phyloP scores from a whole-genome alignment of 768 basidiomycete species.

The Psilocybe cyanescens region DNA sequence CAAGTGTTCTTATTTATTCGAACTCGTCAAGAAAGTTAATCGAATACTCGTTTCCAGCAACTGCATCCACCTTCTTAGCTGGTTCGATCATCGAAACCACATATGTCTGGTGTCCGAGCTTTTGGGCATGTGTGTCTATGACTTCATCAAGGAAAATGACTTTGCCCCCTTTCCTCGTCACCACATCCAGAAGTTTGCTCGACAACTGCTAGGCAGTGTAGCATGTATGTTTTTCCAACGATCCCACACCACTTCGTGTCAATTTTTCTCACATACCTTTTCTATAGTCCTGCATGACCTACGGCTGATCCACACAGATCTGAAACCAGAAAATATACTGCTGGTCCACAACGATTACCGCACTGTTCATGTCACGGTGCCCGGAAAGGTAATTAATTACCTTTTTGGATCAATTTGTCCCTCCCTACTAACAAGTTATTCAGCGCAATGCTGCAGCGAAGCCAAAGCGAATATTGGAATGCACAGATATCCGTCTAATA shows the following conservation, averaged over 20 bases:
- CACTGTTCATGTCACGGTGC: slow-evolving; percentile 57
- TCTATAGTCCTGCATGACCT: slow-evolving; percentile 84
- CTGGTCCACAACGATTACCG: slow-evolving; percentile 85
- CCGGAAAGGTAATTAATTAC: slow-evolving; percentile 60
- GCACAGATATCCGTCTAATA: slow-evolving; percentile 93
- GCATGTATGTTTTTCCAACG: slow-evolving; percentile 66
- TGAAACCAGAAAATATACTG: slow-evolving; percentile 98
- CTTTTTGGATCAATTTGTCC: not conserved
- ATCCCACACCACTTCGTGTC: slow-evolving; percentile 4
- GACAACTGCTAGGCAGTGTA: slow-evolving; percentile 89
- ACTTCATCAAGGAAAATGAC: slow-evolving; percentile 97
- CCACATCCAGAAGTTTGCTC: slow-evolving; percentile 96
- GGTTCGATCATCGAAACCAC: slow-evolving; percentile 97
- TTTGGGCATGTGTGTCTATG: slow-evolving; percentile 96
- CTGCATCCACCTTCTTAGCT: slow-evolving; percentile 94
- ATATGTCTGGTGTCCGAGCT: slow-evolving; percentile 97
- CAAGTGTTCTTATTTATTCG: slow-evolving; percentile 45
- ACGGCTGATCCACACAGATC: slow-evolving; percentile 93
- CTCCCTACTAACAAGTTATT: slow-evolving; percentile 12
- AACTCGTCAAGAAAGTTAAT: slow-evolving; percentile 23
- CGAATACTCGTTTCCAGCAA: slow-evolving; percentile 58
- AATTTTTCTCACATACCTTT: slow-evolving; percentile 21
- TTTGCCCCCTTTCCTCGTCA: slow-evolving; percentile 95
- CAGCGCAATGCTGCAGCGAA: slow-evolving; percentile 71
- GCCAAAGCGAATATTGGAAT: slow-evolving; percentile 77